phyloP scores from a whole-genome alignment of 192 early-diverging fungal genomes.

The Podila horticola region DNA sequence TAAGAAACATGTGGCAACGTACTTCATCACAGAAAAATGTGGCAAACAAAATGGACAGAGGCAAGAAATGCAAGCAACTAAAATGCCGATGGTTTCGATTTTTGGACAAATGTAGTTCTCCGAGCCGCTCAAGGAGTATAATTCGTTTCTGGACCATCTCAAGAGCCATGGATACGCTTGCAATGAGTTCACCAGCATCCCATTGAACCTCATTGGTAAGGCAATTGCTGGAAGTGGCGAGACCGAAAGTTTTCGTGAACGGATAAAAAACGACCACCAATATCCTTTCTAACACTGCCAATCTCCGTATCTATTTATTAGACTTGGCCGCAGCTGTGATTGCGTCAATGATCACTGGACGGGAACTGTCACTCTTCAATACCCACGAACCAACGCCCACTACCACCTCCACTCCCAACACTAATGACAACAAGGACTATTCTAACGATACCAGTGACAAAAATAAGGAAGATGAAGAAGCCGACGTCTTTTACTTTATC shows the following conservation, averaged over 20 bases:
- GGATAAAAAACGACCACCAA: no score
- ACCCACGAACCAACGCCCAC: background rate
- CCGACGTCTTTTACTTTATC: slow-evolving; percentile 57
- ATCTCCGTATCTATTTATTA: slow-evolving; percentile 8
- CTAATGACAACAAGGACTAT: background rate
- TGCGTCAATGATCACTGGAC: slow-evolving; percentile 55
- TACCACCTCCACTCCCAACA: slow-evolving; percentile 1
- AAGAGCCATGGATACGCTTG: slow-evolving; percentile 53
- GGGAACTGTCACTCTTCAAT: slow-evolving; percentile 40
- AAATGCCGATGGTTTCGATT: background rate
- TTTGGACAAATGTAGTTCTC: slow-evolving; percentile 18
- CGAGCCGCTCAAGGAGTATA: slow-evolving; percentile 50
- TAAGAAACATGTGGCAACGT: background rate
- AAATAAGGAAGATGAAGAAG: slow-evolving; percentile 11
- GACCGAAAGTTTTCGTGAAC: background rate
- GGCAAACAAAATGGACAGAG: no score
- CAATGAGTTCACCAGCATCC: slow-evolving; percentile 55
- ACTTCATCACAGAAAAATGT: no score
- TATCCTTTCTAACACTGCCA: no score
- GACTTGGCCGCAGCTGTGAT: slow-evolving; percentile 60
- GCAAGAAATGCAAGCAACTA: no score
- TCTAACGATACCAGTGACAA: background rate
- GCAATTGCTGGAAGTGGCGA: background rate
- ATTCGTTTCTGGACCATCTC: slow-evolving; percentile 39
- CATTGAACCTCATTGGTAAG: slow-evolving; percentile 62